These are phyloP conservation scores for Salix viminalis DNA, from an alignment of 345 rosid species.

Conservation along the genomic window DNA sequence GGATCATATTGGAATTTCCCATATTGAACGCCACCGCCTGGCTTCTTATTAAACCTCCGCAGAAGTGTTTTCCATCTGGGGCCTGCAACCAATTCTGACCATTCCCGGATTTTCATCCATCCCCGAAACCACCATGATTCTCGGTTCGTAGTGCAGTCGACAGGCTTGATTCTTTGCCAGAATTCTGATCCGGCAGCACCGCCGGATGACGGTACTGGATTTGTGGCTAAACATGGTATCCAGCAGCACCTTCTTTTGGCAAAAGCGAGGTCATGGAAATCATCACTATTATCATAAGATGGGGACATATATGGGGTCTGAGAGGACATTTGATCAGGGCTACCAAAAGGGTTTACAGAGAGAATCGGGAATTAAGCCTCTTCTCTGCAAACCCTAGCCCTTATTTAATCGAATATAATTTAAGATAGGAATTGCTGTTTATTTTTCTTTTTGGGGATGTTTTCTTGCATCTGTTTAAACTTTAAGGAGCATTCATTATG, in stretches of 20 bases:
- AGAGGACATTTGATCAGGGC: not conserved
- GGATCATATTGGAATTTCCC: constrained; percentile 15
- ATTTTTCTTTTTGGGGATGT: not conserved
- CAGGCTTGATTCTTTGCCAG: not conserved
- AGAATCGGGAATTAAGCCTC: not conserved
- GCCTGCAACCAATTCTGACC: not conserved
- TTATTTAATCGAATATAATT: not conserved
- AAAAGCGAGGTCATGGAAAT: not conserved
- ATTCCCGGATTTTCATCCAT: not conserved
- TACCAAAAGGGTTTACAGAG: not conserved
- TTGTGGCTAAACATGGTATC: not conserved
- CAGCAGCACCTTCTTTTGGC: not conserved
- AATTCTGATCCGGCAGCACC: not conserved
- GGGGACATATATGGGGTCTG: too few relatives aligned
- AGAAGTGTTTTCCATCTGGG: not conserved
- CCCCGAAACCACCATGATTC: constrained; percentile 1
- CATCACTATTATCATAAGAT: not conserved
- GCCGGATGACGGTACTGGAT: not conserved
- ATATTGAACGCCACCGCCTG: not conserved
- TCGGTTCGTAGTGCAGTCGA: not conserved
- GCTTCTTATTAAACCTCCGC: constrained; percentile 3
- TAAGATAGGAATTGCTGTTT: not conserved
- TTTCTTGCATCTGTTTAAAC: not conserved
- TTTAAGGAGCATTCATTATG: not conserved
- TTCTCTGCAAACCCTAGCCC: not conserved